phyloP scores from a whole-genome alignment of 2,329 filamentous ascomycete genomes.

The Neocatenulostroma microsporum region DNA sequence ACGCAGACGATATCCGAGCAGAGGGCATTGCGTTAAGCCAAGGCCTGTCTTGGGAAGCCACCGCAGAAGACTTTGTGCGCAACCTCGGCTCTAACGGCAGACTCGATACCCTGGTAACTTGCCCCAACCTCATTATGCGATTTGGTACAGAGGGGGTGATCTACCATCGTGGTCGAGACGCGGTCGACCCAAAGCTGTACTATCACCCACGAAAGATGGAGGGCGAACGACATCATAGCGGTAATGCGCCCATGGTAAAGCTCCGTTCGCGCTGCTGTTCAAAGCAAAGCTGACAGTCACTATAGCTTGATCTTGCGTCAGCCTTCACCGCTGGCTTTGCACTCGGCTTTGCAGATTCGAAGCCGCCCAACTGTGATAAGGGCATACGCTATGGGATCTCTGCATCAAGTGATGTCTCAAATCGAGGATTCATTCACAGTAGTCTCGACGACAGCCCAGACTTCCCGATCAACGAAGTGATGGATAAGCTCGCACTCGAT shows the following conservation, averaged over 20 bases:
- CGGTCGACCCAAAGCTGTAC: conserved; percentile 27
- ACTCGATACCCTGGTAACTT: conserved; percentile 29
- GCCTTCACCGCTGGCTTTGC: conserved; percentile 29
- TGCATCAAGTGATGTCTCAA: conserved; percentile 20
- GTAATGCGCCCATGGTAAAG: conserved; percentile 4
- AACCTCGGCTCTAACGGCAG: conserved; percentile 28
- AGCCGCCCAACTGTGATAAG: conserved; percentile 22
- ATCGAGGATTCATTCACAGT: conserved; percentile 21
- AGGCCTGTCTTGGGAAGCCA: conserved; percentile 27
- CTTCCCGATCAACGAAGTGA: conserved; percentile 22
- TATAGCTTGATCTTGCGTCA: conserved; percentile 22
- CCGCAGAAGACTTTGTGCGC: conserved; percentile 28
- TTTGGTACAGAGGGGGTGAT: conserved; percentile 29
- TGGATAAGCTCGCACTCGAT: conserved; percentile 18
- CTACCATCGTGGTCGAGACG: conserved; percentile 28
- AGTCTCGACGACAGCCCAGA: conserved; percentile 19
- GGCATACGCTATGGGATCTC: conserved; percentile 25
- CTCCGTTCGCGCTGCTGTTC: no score
- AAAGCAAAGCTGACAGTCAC: conserved; percentile 6
- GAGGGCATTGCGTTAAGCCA: conserved; percentile 28
- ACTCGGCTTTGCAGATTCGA: conserved; percentile 25
- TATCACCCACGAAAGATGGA: conserved; percentile 25
- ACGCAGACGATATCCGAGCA: conserved; percentile 28
- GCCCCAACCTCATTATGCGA: conserved; percentile 29
- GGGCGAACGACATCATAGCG: not conserved